Percentiles rank a stretch among this genome's conserved stretches.
Conservation (phyloP, 2,329 filamentous ascomycete species). For the Neodidymelliopsis sp. region DNA sequence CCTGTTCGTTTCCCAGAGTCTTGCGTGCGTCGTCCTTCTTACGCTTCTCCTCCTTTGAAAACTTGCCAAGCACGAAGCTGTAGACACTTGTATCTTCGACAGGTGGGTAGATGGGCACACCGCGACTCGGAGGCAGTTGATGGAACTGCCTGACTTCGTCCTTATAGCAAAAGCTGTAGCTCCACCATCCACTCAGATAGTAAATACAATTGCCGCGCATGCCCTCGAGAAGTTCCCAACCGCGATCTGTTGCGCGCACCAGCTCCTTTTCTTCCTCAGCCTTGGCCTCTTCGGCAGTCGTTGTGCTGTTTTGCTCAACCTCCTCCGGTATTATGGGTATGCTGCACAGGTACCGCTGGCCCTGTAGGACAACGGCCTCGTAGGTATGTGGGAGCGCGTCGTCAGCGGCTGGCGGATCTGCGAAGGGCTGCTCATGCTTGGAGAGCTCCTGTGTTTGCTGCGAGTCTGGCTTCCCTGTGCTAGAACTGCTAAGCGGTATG, state of each 20-base stretch:
- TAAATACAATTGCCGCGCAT: slow-evolving; percentile 85
- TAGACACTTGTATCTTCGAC: slow-evolving; percentile 77
- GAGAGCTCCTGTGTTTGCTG: slow-evolving; percentile 48
- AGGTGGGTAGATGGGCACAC: slow-evolving; percentile 73
- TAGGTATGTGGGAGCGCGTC: slow-evolving; percentile 58
- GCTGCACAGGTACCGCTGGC: slow-evolving; percentile 80
- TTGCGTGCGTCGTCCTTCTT: slow-evolving; percentile 35
- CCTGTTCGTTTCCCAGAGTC: slow-evolving; percentile 35
- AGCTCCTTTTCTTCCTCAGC: slow-evolving; percentile 83
- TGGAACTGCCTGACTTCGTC: slow-evolving; percentile 90
- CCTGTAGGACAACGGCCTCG: slow-evolving; percentile 76
- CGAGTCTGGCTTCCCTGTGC: slow-evolving; percentile 37
- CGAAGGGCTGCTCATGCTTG: slow-evolving; percentile 34
- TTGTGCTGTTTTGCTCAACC: slow-evolving; percentile 64
- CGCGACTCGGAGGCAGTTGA: slow-evolving; percentile 74
- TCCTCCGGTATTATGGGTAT: slow-evolving; percentile 74
- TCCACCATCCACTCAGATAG: slow-evolving; percentile 91
- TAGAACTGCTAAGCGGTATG: slow-evolving; percentile 30
- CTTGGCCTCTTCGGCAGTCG: slow-evolving; percentile 70
- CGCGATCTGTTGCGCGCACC: slow-evolving; percentile 75
- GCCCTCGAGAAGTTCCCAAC: slow-evolving; percentile 79
- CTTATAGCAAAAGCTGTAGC: slow-evolving; percentile 93
- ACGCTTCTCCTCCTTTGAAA: slow-evolving; percentile 41
- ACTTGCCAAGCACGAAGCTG: slow-evolving; percentile 78
- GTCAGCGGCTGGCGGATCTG: slow-evolving; percentile 24